These are phyloP conservation scores for Calonectria fujianensis DNA, from an alignment of 2,329 filamentous ascomycete genomes.

Conservation along the genomic window DNA sequence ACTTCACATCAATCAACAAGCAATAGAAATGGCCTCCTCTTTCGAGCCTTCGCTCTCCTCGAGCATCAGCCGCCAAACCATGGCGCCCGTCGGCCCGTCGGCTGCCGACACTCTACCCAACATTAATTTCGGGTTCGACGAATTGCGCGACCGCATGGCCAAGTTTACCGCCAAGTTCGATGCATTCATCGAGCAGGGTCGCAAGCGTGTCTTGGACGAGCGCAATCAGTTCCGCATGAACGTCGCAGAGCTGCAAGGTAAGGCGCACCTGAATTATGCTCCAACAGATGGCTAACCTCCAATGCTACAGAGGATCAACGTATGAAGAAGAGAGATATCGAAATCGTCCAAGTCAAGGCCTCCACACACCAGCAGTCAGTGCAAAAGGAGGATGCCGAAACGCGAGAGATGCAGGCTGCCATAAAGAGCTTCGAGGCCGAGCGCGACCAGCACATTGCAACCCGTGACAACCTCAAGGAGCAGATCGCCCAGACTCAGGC, in stretches of 20 bases:
- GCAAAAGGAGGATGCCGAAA: constrained; percentile 86
- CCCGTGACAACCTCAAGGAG: constrained; percentile 73
- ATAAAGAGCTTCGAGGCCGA: constrained; percentile 76
- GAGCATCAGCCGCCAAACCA: constrained; percentile 75
- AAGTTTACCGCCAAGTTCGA: constrained; percentile 95
- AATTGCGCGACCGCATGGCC: constrained; percentile 94
- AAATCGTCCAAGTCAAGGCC: constrained; percentile 84
- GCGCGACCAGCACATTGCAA: constrained; percentile 75
- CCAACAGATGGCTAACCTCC: constrained; percentile 24
- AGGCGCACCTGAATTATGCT: constrained; percentile 39
- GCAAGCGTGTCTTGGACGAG: constrained; percentile 93
- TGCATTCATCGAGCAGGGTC: constrained; percentile 92
- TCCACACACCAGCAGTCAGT: constrained; percentile 83
- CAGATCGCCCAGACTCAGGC: constrained; percentile 81
- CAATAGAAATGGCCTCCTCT: constrained; percentile 70
- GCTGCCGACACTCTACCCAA: constrained; percentile 88
- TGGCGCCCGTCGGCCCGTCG: constrained; percentile 76
- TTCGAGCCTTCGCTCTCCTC: constrained; percentile 83
- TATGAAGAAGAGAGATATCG: constrained; percentile 90
- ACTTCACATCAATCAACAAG: too few relatives aligned
- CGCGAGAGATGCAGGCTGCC: constrained; percentile 81
- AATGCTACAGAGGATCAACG: constrained; percentile 86
- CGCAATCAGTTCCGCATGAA: constrained; percentile 95
- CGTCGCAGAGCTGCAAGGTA: constrained; percentile 92
- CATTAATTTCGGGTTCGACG: constrained; percentile 97